Conservation (phyloP, 306 rosid genomes). For the Vigna radiata region DNA sequence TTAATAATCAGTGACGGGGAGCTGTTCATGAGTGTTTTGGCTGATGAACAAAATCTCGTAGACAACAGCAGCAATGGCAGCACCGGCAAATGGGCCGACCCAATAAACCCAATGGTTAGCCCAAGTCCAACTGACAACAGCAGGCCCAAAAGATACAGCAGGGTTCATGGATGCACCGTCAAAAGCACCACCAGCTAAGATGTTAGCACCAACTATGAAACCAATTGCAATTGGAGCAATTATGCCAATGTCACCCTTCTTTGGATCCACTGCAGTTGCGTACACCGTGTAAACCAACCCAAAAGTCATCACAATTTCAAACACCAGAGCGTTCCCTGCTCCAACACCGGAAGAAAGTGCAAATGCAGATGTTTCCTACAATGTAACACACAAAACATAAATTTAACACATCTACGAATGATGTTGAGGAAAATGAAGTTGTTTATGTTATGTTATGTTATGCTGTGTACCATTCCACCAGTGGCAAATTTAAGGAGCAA, state of each 20-base stretch:
- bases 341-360: conserved; percentile 62
- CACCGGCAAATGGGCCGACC: conserved; percentile 71
- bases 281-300: conserved; percentile 58
- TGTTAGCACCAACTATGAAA: conserved; percentile 79
- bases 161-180: conserved; percentile 89
- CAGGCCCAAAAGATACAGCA: conserved; percentile 76
- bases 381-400: not conserved
- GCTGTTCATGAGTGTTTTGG: conserved; percentile 59
- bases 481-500: conserved; percentile 69
- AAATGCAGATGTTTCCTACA: conserved; percentile 67
- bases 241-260: conserved; percentile 70
- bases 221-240: conserved; percentile 82
- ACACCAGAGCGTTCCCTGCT: conserved; percentile 63
- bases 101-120: conserved; percentile 77
- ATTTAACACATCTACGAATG: not conserved
- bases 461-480: conserved; percentile 58
- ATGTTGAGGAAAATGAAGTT: not conserved
- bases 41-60: conserved; percentile 61
- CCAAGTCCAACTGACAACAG: conserved; percentile 78
- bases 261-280: conserved; percentile 63
- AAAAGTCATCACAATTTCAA: conserved; percentile 79
- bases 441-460: not conserved
- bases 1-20: conserved; percentile 56
- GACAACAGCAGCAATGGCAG: conserved; percentile 62
- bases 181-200: conserved; percentile 76